Percentiles rank a stretch among this genome's conserved stretches.
Evolutionary conservation across 257 asterid genomes (phyloP).

Genomic region (Parsonsia alboflavescens): DNA sequence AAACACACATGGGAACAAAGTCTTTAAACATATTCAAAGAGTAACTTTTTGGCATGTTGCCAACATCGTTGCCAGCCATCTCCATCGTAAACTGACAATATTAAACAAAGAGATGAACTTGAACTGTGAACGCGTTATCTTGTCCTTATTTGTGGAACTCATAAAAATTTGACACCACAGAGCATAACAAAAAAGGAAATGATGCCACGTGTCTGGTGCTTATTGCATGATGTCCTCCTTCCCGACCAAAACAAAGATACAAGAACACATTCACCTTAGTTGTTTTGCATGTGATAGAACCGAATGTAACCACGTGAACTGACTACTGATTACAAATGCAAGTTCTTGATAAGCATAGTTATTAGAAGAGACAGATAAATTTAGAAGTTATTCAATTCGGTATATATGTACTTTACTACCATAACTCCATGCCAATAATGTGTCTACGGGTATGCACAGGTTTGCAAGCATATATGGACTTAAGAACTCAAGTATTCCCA

Average conservation of each 20-base stretch:
- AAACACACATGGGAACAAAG: slow-evolving; percentile 83
- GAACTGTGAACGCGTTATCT: background rate
- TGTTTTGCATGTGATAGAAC: background rate
- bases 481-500: background rate
- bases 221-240: background rate
- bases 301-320: background rate
- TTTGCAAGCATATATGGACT: background rate
- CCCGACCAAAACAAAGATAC: background rate
- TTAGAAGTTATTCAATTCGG: background rate
- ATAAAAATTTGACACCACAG: background rate
- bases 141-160: background rate
- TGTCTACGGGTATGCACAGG: background rate
- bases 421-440: background rate
- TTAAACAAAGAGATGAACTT: slow-evolving; percentile 2
- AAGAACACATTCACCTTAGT: background rate
- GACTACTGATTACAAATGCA: background rate
- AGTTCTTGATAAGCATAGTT: background rate
- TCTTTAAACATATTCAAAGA: slow-evolving; percentile 79
- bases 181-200: background rate
- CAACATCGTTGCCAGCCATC: slow-evolving; percentile 60
- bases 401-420: background rate
- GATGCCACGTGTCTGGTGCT: background rate
- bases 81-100: slow-evolving; percentile 75
- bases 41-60: slow-evolving; percentile 72
- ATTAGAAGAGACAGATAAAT: background rate